Base-by-base conservation (phyloP, 2,329 filamentous ascomycete genomes). In the Rutstroemia sp. region DNA sequence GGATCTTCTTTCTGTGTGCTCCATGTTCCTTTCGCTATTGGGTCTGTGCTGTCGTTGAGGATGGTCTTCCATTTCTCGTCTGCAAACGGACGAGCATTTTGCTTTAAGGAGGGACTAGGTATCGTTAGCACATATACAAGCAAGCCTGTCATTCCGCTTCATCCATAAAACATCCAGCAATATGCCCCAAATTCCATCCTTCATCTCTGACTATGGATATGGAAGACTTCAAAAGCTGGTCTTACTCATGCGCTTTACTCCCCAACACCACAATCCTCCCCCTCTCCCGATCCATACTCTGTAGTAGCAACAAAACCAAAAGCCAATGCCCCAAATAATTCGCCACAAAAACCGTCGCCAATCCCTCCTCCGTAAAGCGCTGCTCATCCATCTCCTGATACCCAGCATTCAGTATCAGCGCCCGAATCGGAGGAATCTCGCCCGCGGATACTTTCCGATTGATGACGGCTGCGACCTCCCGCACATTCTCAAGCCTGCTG, bases 321-420 rank as follows among this genome's bases (percentile, higher is more conserved):
- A 72, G 65, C 58, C 67, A 72, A 45, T 70, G 67, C 0, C 63
- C 62, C 6, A 72, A 64, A 57, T 70, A 72, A 56, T 67, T 70
- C 27, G 60, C 58, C 48, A 65, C 62, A 50, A 71, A 72, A 5
- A 65, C 65, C 57, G 64, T 65, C 42, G 71, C 70, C 40, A 68
- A 68, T 8, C 69, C 69, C 48, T 72, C 69, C 2, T 63, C 57
- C 10, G 67, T 69, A 49, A 66, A 68, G 9, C 60, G 62, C 45
- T 69, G 67, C 3, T 56, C 58, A 25, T 39, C 50, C 38, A 61
- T 58, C 8, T 61, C 60, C 48, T 62, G 48, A 44, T 57, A 58
- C 1, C 39, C 39, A 40, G 39, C 39, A 16, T 19, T 40, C 17
- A 40, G 39, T 6, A 40, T 59, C 14, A 66, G n/a, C 2, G 59